Conservation (phyloP, 2,329 filamentous ascomycete genomes). For the Xylaria sp. region DNA sequence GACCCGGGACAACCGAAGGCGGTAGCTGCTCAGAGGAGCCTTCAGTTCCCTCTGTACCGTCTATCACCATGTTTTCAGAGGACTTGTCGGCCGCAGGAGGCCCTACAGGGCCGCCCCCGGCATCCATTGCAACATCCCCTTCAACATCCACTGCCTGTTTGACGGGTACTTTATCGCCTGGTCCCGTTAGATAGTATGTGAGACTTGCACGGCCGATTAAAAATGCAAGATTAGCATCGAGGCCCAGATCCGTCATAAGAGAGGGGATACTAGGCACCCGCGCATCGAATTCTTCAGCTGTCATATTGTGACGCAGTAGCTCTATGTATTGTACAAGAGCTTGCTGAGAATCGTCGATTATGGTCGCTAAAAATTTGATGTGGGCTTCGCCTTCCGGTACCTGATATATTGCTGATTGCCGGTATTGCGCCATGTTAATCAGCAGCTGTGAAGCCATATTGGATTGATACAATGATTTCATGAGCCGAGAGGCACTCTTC, state of each 20-base stretch:
- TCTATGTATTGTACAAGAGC: conserved; percentile 90
- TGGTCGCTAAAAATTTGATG: conserved; percentile 87
- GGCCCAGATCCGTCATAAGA: conserved; percentile 80
- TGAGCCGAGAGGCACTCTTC: conserved; percentile 80
- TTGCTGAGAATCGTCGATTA: conserved; percentile 90
- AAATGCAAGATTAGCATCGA: conserved; percentile 86
- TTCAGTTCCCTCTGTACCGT: conserved; percentile 46
- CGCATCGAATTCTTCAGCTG: conserved; percentile 78
- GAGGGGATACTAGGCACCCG: conserved; percentile 79
- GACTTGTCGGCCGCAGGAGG: conserved; percentile 37
- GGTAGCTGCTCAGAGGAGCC: conserved; percentile 40
- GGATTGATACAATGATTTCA: conserved; percentile 81
- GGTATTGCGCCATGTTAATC: conserved; percentile 90
- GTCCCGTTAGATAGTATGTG: conserved; percentile 67
- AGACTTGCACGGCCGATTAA: conserved; percentile 82
- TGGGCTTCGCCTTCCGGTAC: conserved; percentile 78
- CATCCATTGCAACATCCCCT: conserved; percentile 67
- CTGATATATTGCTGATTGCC: conserved; percentile 85
- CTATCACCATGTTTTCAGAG: conserved; percentile 50
- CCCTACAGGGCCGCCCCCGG: conserved; percentile 46
- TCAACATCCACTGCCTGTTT: conserved; percentile 59
- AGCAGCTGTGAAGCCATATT: conserved; percentile 84
- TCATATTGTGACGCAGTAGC: conserved; percentile 82
- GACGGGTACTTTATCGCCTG: conserved; percentile 51
- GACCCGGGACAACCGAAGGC: conserved; percentile 47